Evolutionary conservation across 768 basidiomycete genomes (phyloP).

Genomic region (Cantharellus anzutake): DNA sequence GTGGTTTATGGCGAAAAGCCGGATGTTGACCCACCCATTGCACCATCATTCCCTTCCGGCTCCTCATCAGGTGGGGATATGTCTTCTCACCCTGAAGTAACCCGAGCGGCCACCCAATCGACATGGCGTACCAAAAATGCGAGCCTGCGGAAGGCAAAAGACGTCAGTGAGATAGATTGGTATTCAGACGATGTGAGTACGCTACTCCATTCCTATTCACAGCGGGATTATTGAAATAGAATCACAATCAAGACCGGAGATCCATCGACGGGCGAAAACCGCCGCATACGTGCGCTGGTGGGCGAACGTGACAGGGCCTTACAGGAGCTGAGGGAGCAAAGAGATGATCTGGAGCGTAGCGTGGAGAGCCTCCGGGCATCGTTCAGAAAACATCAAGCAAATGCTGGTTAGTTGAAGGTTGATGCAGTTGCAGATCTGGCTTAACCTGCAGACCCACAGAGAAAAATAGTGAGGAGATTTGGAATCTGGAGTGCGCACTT

Average conservation of each 20-base stretch:
- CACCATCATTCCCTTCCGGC: background rate
- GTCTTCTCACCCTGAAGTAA: conserved; percentile 13
- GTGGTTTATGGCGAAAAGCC: background rate
- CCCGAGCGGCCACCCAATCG: conserved; percentile 68
- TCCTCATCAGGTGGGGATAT: background rate
- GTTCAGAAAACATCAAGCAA: conserved; percentile 65
- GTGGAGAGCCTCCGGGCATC: conserved; percentile 55
- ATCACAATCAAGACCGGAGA: conserved; percentile 95
- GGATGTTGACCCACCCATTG: background rate
- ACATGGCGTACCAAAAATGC: conserved; percentile 76
- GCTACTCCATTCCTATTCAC: conserved; percentile 12
- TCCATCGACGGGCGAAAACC: conserved; percentile 75
- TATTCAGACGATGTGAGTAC: background rate
- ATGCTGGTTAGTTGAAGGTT: conserved; percentile 36
- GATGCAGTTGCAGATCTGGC: background rate
- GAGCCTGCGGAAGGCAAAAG: conserved; percentile 61
- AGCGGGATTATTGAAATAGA: conserved; percentile 34
- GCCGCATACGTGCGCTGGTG: conserved; percentile 75
- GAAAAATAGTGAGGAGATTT: conserved; percentile 95
- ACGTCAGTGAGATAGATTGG: conserved; percentile 45
- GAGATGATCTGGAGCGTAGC: conserved; percentile 67
- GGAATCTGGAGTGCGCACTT: conserved; percentile 88
- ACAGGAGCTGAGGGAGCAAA: conserved; percentile 80
- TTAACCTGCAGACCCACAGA: conserved; percentile 26
- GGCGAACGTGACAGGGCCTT: conserved; percentile 90